Base-by-base conservation (phyloP, 352 stramenopile species). In the Saprolegnia diclina region DNA sequence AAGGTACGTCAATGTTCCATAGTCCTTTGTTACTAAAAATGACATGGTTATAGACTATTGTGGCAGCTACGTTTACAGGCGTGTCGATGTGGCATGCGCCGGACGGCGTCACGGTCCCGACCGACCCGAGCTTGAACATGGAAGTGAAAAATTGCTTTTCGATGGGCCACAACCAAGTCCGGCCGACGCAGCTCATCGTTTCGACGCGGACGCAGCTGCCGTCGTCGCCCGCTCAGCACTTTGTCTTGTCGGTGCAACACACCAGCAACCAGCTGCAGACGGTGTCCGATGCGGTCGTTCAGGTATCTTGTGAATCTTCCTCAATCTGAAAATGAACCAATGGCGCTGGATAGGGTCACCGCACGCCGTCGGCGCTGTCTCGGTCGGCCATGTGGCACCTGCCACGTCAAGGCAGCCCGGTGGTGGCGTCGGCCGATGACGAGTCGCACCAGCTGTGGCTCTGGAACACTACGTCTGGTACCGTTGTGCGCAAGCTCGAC, bases 341-440 rank as follows among this genome's bases (percentile, higher is more conserved):
- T 22, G 53, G 3, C 4, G 19, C 7, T 4, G 11, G 1, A 4
- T 55, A 66, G 57, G 79, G 79, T 22, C 75, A 87, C 44, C 73
- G 77, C 21, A 79, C 80, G 21, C 72, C 78, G 0, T 73, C 77
- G 0, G 73, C 79, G 42, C 71, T 87, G 42, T 79, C 74, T 40
- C 74, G 80, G 13, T 85, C 80, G 16, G 75, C 79, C 19, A 67
- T 83, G 32, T 88, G 79, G 79, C 46, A 63, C 14, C 37, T 50
- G n/a, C 19, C 72, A 19, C 18, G 24, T 13, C 32, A 52, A 16
- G 54, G 56, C 6, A 44, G 29, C 3, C 52, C 56, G 18, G 13
- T 71, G 13, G 66, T 79, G 1, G 74, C 72, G 19, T 76, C 68
- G 26, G 74, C 72, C 1, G 74, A 79, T 40, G 71, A 74, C 9